Percentiles rank a stretch among this genome's conserved stretches.
Conservation (phyloP, 768 basidiomycete genomes). For the Russula compacta region DNA sequence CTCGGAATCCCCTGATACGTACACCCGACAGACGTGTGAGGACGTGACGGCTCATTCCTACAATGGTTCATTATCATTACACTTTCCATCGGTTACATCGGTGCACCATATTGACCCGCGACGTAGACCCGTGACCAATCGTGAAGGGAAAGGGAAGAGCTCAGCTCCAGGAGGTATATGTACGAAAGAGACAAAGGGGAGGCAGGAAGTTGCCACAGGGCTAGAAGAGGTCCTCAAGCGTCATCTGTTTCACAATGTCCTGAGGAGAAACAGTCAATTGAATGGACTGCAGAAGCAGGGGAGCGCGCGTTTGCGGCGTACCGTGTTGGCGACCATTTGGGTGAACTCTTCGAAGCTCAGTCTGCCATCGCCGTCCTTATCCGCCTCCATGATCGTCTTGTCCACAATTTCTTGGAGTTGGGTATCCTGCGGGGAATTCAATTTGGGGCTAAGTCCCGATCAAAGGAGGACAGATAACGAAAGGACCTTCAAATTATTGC, state of each 20-base stretch:
- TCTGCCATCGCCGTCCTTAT: conserved; percentile 96
- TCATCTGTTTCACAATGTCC: conserved; percentile 99
- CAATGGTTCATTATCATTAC: conserved; percentile 4
- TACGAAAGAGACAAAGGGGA: background rate
- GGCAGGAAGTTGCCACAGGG: background rate
- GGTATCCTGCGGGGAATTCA: conserved; percentile 58
- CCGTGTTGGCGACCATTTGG: conserved; percentile 93
- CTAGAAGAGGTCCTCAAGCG: conserved; percentile 85
- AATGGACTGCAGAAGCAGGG: background rate
- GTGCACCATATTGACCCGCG: background rate
- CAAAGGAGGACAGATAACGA: conserved; percentile 3
- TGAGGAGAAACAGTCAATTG: conserved; percentile 24
- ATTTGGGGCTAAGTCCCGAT: background rate
- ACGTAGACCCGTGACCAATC: conserved; percentile 1
- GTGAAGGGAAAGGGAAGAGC: background rate
- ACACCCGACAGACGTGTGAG: conserved; percentile 6
- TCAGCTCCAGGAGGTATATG: conserved; percentile 6
- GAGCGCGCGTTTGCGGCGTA: conserved; percentile 29
- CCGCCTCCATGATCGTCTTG: conserved; percentile 99
- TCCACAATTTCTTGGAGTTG: conserved; percentile 99
- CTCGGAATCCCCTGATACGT: background rate
- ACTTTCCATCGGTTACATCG: conserved; percentile 12
- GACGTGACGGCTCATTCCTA: background rate
- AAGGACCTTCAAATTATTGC: conserved; percentile 88
- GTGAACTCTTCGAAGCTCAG: conserved; percentile 96